phyloP scores from a whole-genome alignment of 805 yeast species.

The Barnettozyma sucrosica region DNA sequence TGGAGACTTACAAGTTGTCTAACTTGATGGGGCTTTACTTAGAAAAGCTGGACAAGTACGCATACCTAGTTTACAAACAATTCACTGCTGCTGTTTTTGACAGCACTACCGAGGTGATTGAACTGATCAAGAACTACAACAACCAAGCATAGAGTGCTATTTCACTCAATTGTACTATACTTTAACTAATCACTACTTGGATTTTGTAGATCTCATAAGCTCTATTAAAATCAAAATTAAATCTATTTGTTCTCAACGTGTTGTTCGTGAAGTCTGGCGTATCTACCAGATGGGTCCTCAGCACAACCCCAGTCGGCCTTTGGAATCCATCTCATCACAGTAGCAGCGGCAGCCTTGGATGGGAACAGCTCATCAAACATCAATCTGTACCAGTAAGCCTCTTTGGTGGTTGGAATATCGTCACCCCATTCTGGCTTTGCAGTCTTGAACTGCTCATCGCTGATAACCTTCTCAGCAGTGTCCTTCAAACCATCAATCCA shows the following conservation, averaged over 20 bases:
- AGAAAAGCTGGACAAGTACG: constrained; percentile 5
- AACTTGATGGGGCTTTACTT: constrained; percentile 7
- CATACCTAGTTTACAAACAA: constrained; percentile 16
- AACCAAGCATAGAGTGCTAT: neutral
- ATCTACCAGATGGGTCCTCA: constrained; percentile 98
- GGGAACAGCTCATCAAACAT: constrained; percentile 94
- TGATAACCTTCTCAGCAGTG: constrained; percentile 76
- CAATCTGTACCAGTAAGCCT: constrained; percentile 98
- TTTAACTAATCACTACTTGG: neutral
- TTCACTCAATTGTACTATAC: neutral
- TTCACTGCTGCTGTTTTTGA: constrained; percentile 11
- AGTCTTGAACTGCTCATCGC: constrained; percentile 84
- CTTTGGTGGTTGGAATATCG: constrained; percentile 95
- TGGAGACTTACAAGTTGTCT: constrained; percentile 18
- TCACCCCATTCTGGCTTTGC: constrained; percentile 96
- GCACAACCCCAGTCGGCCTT: constrained; percentile 99
- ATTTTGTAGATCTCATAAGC: neutral
- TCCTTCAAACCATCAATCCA: constrained; percentile 99
- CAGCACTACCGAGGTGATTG: constrained; percentile 6
- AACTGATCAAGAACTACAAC: constrained; percentile 3
- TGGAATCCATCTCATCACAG: constrained; percentile 99
- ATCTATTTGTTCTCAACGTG: constrained; percentile 35
- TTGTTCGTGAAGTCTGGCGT: constrained; percentile 81
- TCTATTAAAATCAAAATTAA: neutral
- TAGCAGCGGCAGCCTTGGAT: constrained; percentile 84